These are phyloP conservation scores for Clavispora fructus DNA, from an alignment of 805 yeast genomes.

Conservation along the genomic window DNA sequence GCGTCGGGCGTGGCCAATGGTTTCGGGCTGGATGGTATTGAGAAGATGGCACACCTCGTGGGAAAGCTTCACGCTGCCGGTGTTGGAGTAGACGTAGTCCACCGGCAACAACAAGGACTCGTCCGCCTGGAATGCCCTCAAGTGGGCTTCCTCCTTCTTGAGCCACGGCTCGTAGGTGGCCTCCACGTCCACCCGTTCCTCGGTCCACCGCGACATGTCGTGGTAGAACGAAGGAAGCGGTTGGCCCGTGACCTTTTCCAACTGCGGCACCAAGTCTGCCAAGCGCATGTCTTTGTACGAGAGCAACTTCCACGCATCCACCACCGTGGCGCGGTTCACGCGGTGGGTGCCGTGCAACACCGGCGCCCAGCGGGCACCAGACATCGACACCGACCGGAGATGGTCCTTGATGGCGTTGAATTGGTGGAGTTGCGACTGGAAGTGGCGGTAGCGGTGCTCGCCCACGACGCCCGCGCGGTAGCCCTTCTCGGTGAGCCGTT, in stretches of 20 bases:
- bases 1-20: constrained; percentile 92
- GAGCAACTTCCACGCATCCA: constrained; percentile 65
- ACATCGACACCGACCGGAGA: constrained; percentile 40
- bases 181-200: constrained; percentile 65
- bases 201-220: constrained; percentile 34
- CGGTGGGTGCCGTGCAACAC: constrained; percentile 42
- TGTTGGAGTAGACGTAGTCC: constrained; percentile 54
- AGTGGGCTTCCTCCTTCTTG: constrained; percentile 61
- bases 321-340: constrained; percentile 34
- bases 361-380: constrained; percentile 63
- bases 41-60: constrained; percentile 67
- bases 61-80: constrained; percentile 53
- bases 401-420: constrained; percentile 42
- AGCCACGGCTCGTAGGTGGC: constrained; percentile 81
- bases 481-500: constrained; percentile 71
- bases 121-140: constrained; percentile 78
- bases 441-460: constrained; percentile 50
- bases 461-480: constrained; percentile 60
- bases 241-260: constrained; percentile 18
- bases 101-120: constrained; percentile 70
- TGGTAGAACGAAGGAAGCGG: constrained; percentile 21
- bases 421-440: constrained; percentile 35
- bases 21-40: constrained; percentile 74
- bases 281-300: constrained; percentile 44
- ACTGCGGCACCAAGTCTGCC: constrained; percentile 24